Conservation (phyloP, 1,284 basidiomycete genomes). For the Moesziomyces sp. region DNA sequence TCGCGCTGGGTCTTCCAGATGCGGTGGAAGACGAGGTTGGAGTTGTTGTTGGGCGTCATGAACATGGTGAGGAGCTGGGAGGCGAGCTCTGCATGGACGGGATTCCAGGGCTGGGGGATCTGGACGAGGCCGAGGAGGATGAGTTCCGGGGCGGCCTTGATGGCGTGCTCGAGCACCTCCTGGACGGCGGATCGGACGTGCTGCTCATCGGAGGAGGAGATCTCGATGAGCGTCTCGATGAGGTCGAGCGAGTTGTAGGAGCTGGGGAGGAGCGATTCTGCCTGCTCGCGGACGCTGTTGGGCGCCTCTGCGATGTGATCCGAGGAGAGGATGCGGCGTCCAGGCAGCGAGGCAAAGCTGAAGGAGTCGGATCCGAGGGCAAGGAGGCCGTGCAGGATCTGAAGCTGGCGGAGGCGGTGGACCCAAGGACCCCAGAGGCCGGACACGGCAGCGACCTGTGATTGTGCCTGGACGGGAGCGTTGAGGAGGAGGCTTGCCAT, state of each 20-base stretch:
- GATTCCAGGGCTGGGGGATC: constrained; percentile 85
- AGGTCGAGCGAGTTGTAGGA: constrained; percentile 95
- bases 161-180: constrained; percentile 63
- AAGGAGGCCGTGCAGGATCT: constrained; percentile 85
- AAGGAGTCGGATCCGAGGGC: constrained; percentile 81
- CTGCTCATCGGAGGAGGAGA: constrained; percentile 85
- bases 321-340: constrained; percentile 50
- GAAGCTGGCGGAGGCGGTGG: constrained; percentile 85
- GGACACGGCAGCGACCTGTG: constrained; percentile 68
- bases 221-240: constrained; percentile 85
- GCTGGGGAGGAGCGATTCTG: constrained; percentile 80
- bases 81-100: constrained; percentile 85
- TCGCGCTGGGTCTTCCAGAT: constrained; percentile 89
- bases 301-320: constrained; percentile 72
- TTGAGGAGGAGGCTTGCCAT: constrained; percentile 62
- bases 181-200: constrained; percentile 58
- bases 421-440: constrained; percentile 74
- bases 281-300: constrained; percentile 81
- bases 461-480: constrained; percentile 22
- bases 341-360: constrained; percentile 73
- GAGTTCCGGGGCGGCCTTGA: constrained; percentile 84
- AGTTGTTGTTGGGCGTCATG: constrained; percentile 88
- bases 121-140: constrained; percentile 93
- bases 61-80: constrained; percentile 89
- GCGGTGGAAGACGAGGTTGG: constrained; percentile 94